Evolutionary conservation across 495 filamentous ascomycete species (phyloP).

Genomic region (Daldinia caldariorum): DNA sequence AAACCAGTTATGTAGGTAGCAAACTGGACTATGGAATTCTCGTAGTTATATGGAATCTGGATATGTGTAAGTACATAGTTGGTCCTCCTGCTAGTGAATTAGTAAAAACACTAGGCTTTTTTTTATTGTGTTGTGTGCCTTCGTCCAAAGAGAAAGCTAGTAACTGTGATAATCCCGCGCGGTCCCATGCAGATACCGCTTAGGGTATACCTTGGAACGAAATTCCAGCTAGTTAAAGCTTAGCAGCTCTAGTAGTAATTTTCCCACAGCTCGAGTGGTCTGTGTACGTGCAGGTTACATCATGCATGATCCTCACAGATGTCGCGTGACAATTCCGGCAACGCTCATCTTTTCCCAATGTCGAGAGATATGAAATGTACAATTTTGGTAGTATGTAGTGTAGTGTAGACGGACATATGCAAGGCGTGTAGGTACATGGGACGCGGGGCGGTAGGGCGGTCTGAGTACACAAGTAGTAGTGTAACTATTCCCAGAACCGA

Average conservation of each 20-base stretch:
- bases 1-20: slow-evolving; percentile 6
- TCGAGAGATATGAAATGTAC: neutral
- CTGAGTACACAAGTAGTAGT: slow-evolving; percentile 7
- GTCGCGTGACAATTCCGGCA: slow-evolving; percentile 42
- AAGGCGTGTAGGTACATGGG: neutral
- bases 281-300: slow-evolving; percentile 34
- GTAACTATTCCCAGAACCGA: slow-evolving; percentile 30
- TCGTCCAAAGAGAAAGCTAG: slow-evolving; percentile 4
- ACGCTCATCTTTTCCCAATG: slow-evolving; percentile 33
- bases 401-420: neutral
- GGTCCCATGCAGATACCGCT: slow-evolving; percentile 33
- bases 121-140: neutral
- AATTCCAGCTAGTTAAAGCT: neutral
- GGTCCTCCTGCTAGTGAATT: neutral
- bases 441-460: slow-evolving; percentile 15
- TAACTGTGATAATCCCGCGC: slow-evolving; percentile 38
- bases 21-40: neutral
- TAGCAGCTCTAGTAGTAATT: neutral
- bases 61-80: neutral
- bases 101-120: neutral
- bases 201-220: slow-evolving; percentile 17
- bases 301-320: slow-evolving; percentile 42
- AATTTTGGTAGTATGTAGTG: slow-evolving; percentile 1
- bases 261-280: slow-evolving; percentile 8
- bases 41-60: too few species aligned